Evolutionary conservation across 805 yeast genomes (phyloP), one percentile per base, ranked within the genome.

Genomic region (Lipomyces yamanashiensis): DNA sequence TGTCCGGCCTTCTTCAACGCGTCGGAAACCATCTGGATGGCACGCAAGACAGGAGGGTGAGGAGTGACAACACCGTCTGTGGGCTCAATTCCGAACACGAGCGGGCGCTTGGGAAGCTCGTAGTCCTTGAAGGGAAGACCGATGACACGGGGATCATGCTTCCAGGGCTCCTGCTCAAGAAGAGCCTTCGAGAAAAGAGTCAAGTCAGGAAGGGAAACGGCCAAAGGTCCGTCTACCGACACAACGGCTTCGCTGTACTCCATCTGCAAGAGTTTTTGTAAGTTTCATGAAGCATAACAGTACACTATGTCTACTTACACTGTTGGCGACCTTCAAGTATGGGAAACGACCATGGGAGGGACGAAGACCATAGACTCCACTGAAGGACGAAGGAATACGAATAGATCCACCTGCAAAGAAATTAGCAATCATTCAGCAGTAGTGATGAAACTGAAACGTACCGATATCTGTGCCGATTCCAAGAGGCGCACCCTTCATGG

Each of bases 271-370:
- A 60, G 1, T 76, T 78, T 8, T 77, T 69, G 36, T 76, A 67
- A 6, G 74, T 68, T 17, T 68, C 71, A 34, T 76, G 74, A 3
- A 82, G 81, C 59, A 78, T 77, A 55, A 3, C 83, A 71, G 7
- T 81, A 81, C 61, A 74, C 75, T 6, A 81, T 73, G 0, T 84
- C 76, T 49, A 49, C 66, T 17, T 55, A 63, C 67, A 64, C 68
- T 65, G 59, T 65, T 65, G 41, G 67, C 68, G 17, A 65, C 68
- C 57, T 2, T 90, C 90, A 71, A 78, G 84, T 53, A 81, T 61
- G 77, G 72, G 41, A 85, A 77, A 74, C 90, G 80, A 73, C 83
- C 82, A 3, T 85, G 78, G 5, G 88, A 78, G 36, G 90, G 89
- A 70, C 88, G 81, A 61, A 87, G 74, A 17, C 89, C 90, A 70